Evolutionary conservation across 441 rosid species (phyloP), one percentile per base, ranked within the genome.

Genomic region (Brassica hybrid): DNA sequence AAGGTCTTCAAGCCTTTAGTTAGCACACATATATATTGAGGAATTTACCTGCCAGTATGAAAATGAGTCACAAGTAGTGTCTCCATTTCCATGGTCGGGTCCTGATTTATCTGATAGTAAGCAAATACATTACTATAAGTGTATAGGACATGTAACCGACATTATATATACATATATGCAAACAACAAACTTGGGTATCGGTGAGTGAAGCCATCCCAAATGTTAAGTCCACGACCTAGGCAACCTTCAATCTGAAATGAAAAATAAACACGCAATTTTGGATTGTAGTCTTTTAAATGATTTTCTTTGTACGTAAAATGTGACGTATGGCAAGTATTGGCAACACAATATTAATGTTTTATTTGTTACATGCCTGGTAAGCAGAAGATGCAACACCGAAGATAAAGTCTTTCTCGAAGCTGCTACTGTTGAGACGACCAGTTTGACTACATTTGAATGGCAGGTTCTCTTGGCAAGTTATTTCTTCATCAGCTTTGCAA

Each of bases 121-220:
- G 61, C 34, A 60, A 61, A 73, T 3, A 52, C 10, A 50, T 65
- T 45, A 60, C 6, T 59, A 59, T 34, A 3, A 3, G 63, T 14
- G 7, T 12, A 14, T 27, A 27, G 0, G 4, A 36, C 0, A n/a
- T 45, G 17, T 38, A 64, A 64, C 14, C 27, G 14, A 17, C 50
- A 36, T 16, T 13, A 45, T 59, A 58, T 27, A 7, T 67, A 25
- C 14, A 64, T 48, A n/a, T 27, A 69, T 69, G 62, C 72, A 52
- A 69, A 52, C 18, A 52, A 69, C 48, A 30, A 14, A 54, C 72
- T 6, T 57, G 82, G 82, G 25, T 14, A 75, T 19, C 82, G 72
- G 62, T 79, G 82, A 65, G 79, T 75, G 64, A 75, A 79, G 18
- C 59, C 76, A 65, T 79, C 82, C 82, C 82, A 79, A 75, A 27